A percentile compares a stretch with the other conserved stretches of the same genome.
These are phyloP conservation scores for Hygrocybe coccinea DNA, from an alignment of 768 basidiomycete genomes.

Conservation along the genomic window DNA sequence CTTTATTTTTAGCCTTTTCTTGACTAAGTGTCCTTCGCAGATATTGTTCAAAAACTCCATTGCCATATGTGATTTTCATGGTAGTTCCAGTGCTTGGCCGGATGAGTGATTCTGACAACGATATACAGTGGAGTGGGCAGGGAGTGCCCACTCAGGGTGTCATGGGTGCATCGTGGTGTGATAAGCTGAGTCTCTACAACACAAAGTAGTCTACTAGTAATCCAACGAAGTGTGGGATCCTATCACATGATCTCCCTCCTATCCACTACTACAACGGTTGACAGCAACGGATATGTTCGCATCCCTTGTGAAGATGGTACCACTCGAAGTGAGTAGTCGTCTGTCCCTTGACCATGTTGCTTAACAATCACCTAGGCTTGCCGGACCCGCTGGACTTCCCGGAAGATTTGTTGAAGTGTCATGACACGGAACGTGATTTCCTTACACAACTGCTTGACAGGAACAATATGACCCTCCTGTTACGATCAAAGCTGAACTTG, in stretches of 20 bases:
- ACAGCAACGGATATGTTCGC: slow-evolving; percentile 98
- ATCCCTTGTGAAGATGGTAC: slow-evolving; percentile 96
- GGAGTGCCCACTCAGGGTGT: too few relatives aligned
- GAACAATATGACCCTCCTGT: slow-evolving; percentile 85
- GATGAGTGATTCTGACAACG: slow-evolving; percentile 93
- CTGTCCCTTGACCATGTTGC: neutral
- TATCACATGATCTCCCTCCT: too few relatives aligned
- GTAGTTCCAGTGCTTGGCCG: slow-evolving; percentile 93
- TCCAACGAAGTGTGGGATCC: too few relatives aligned
- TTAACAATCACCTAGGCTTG: slow-evolving; percentile 52
- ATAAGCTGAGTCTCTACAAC: too few relatives aligned
- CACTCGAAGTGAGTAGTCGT: slow-evolving; percentile 68
- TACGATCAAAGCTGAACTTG: slow-evolving; percentile 84
- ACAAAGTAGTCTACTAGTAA: too few relatives aligned
- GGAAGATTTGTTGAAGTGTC: slow-evolving; percentile 75
- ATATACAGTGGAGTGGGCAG: too few relatives aligned
- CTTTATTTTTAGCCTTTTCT: slow-evolving; percentile 2
- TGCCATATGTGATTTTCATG: slow-evolving; percentile 96
- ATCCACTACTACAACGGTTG: too few relatives aligned
- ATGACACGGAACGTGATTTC: slow-evolving; percentile 86
- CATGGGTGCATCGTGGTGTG: too few relatives aligned
- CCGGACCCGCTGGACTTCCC: slow-evolving; percentile 95
- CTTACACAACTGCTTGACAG: slow-evolving; percentile 92
- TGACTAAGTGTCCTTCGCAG: too few relatives aligned
- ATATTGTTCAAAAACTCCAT: slow-evolving; percentile 87